A percentile compares a stretch with the other conserved stretches of the same genome.
Conservation (phyloP, 345 rosid genomes). For the Psidium guajava region DNA sequence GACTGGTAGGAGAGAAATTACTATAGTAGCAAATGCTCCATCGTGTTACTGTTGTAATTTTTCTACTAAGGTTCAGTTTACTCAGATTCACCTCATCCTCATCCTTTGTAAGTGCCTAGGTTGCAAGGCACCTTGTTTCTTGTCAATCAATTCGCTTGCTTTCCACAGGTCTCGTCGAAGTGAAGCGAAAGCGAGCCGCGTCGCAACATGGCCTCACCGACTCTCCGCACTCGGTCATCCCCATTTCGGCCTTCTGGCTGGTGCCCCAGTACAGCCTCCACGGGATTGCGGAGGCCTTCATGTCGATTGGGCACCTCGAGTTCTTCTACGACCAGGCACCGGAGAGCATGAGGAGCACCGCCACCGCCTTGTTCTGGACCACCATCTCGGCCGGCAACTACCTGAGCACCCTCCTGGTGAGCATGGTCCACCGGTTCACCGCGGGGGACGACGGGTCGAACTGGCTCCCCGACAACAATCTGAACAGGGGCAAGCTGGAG, state of each 20-base stretch:
- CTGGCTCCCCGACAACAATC: constrained; percentile 70
- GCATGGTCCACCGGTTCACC: constrained; percentile 49
- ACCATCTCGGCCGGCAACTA: constrained; percentile 65
- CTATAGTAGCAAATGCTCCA: too few relatives aligned
- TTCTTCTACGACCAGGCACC: constrained; percentile 86
- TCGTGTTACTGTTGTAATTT: too few relatives aligned
- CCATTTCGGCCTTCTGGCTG: constrained; percentile 73
- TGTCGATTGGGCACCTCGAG: constrained; percentile 78
- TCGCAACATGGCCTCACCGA: constrained; percentile 21
- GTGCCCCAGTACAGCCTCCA: constrained; percentile 71
- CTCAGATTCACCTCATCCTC: too few relatives aligned
- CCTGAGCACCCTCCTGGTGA: constrained; percentile 56
- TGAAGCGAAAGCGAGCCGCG: constrained; percentile 49
- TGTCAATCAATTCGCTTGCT: background rate
- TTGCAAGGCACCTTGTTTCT: too few relatives aligned
- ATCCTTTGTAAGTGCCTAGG: too few relatives aligned
- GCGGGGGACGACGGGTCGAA: constrained; percentile 44
- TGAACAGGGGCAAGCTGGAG: constrained; percentile 73
- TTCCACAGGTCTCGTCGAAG: constrained; percentile 37
- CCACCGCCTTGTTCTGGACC: constrained; percentile 63
- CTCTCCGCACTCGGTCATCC: constrained; percentile 23
- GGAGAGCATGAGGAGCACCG: constrained; percentile 81
- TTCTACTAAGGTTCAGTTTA: background rate
- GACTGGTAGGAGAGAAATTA: too few relatives aligned
- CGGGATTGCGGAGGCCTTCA: constrained; percentile 81